Conservation (phyloP, 2,329 filamentous ascomycete genomes). For the Pyrenophora tritici-repentis region DNA sequence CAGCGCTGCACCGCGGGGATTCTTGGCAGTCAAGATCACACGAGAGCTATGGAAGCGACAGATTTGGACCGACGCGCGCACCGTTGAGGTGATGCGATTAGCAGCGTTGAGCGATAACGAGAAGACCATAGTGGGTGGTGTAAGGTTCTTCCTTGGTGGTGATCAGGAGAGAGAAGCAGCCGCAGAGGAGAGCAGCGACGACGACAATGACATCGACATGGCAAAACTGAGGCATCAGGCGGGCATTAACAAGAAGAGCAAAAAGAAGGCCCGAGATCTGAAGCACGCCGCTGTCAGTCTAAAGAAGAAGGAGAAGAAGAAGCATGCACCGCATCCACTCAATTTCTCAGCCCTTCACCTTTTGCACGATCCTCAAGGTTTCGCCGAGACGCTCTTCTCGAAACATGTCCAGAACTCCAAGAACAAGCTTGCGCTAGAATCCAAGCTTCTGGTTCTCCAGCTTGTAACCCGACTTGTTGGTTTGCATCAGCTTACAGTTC, state of each 20-base stretch:
- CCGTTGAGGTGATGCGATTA: conserved; percentile 98
- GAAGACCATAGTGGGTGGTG: conserved; percentile 85
- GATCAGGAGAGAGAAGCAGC: conserved; percentile 95
- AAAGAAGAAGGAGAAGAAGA: conserved; percentile 81
- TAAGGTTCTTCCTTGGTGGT: conserved; percentile 92
- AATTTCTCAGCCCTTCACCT: conserved; percentile 97
- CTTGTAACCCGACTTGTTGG: conserved; percentile 89
- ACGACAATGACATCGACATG: conserved; percentile 76
- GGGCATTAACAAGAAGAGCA: conserved; percentile 95
- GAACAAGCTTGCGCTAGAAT: conserved; percentile 82
- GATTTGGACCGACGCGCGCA: conserved; percentile 91
- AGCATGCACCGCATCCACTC: conserved; percentile 81
- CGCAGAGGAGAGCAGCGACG: conserved; percentile 77
- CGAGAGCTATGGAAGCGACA: conserved; percentile 96
- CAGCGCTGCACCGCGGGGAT: conserved; percentile 78
- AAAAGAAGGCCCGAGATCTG: conserved; percentile 79
- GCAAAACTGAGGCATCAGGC: conserved; percentile 81
- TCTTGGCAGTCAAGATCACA: conserved; percentile 96
- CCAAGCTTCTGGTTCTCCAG: conserved; percentile 87
- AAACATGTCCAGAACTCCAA: conserved; percentile 90
- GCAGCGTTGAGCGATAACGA: conserved; percentile 87
- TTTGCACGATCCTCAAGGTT: conserved; percentile 90
- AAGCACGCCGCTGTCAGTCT: conserved; percentile 82
- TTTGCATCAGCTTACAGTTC: conserved; percentile 86
- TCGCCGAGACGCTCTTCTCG: conserved; percentile 85